phyloP scores from a whole-genome alignment of 768 basidiomycete genomes.

The Terana coerulea region DNA sequence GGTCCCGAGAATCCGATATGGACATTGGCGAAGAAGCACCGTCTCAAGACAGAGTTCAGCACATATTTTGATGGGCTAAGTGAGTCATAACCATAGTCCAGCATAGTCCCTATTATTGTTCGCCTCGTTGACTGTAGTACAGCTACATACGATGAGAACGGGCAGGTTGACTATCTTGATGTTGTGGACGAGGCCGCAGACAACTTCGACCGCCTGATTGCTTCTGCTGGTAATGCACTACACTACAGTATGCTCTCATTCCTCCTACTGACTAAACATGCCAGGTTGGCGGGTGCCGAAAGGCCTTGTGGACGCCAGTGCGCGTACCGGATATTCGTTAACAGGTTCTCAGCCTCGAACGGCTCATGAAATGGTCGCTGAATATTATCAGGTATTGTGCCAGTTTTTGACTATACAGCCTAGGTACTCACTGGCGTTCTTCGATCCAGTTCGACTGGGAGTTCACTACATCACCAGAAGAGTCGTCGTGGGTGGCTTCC shows the following conservation, averaged over 20 bases:
- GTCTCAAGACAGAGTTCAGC: constrained; percentile 41
- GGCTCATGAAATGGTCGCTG: constrained; percentile 45
- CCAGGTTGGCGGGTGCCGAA: constrained; percentile 42
- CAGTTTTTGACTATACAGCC: background rate
- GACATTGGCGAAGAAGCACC: constrained; percentile 51
- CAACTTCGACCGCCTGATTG: constrained; percentile 38
- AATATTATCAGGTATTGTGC: constrained; percentile 47
- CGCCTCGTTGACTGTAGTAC: background rate
- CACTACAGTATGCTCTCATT: background rate
- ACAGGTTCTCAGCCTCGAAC: constrained; percentile 42
- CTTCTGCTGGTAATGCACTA: constrained; percentile 38
- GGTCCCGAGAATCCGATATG: constrained; percentile 61
- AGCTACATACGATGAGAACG: constrained; percentile 56
- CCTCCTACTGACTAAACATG: background rate
- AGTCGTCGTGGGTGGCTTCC: constrained; percentile 61
- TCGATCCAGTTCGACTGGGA: constrained; percentile 36
- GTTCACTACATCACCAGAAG: constrained; percentile 57
- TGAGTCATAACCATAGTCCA: constrained; percentile 35
- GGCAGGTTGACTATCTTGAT: constrained; percentile 44
- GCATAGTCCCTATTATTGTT: background rate
- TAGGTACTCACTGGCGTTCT: background rate
- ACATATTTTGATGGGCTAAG: constrained; percentile 39
- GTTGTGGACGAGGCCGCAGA: constrained; percentile 39
- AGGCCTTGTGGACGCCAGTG: constrained; percentile 51
- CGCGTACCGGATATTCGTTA: constrained; percentile 51